Conservation (phyloP, 106 monocot species). For the Platanthera zijinensis region DNA sequence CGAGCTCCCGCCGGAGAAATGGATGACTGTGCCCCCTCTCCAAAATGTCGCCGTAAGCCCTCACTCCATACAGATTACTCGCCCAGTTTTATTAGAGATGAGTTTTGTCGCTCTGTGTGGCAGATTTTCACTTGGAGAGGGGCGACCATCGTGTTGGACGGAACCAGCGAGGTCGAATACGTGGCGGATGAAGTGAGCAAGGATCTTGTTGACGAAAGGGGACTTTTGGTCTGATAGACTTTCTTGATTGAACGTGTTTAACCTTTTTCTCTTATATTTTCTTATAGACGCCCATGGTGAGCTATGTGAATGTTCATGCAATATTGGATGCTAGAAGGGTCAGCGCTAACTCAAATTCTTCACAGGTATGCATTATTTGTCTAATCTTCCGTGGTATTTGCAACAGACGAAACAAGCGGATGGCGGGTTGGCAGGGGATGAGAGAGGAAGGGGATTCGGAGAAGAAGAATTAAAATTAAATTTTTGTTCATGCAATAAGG, state of each 20-base stretch:
- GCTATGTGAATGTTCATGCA: slow-evolving; percentile 96
- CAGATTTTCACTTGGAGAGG: slow-evolving; percentile 94
- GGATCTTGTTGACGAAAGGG: not conserved
- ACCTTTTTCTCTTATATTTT: not conserved
- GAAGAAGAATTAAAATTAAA: too few species aligned
- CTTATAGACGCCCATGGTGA: slow-evolving; percentile 81
- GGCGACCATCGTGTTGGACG: slow-evolving; percentile 78
- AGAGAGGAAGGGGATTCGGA: too few species aligned
- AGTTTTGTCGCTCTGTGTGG: not conserved
- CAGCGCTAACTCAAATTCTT: slow-evolving; percentile 32
- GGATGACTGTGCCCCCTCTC: slow-evolving; percentile 68
- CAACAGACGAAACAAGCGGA: too few species aligned
- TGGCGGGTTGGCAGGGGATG: too few species aligned
- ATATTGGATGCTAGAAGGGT: slow-evolving; percentile 78
- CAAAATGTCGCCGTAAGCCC: slow-evolving; percentile 64
- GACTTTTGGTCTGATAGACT: not conserved
- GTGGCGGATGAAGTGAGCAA: slow-evolving; percentile 81
- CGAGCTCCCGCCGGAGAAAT: slow-evolving; percentile 77
- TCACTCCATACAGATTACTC: not conserved
- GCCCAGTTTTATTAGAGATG: not conserved
- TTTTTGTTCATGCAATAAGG: too few species aligned
- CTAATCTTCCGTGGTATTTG: not conserved
- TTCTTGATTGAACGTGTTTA: not conserved
- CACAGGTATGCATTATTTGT: slow-evolving; percentile 32
- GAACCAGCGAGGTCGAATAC: slow-evolving; percentile 75